A percentile compares a stretch with the other conserved stretches of the same genome.
phyloP scores from a whole-genome alignment of 345 rosid genomes.

The Iberis pinnata region DNA sequence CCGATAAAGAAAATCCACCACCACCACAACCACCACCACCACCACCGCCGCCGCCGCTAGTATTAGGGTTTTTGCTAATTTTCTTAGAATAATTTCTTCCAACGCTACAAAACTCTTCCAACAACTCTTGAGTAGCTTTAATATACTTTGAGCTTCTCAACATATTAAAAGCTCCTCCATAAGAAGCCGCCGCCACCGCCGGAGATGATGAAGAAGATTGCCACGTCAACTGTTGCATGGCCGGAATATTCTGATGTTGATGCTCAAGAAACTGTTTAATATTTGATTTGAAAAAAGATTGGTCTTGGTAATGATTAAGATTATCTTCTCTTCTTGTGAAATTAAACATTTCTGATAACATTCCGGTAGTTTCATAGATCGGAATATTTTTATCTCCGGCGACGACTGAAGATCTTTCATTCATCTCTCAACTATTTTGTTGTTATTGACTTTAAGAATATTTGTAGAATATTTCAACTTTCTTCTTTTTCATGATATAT shows the following conservation, averaged over 20 bases:
- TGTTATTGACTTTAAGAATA: too few relatives aligned
- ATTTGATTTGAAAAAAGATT: constrained; percentile 29
- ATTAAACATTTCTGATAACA: constrained; percentile 95
- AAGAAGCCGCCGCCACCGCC: constrained; percentile 14
- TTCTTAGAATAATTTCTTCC: constrained; percentile 80
- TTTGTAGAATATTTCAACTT: constrained; percentile 29
- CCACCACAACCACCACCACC: constrained; percentile 37
- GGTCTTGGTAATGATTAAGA: constrained; percentile 30
- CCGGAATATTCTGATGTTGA: constrained; percentile 52
- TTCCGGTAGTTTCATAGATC: constrained; percentile 69
- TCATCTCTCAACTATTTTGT: too few relatives aligned
- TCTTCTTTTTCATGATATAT: too few relatives aligned
- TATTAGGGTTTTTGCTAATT: constrained; percentile 58
- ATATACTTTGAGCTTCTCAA: constrained; percentile 73
- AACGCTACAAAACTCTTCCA: constrained; percentile 91
- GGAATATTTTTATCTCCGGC: constrained; percentile 41
- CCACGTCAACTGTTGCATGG: constrained; percentile 60
- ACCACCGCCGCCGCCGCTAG: constrained; percentile 37
- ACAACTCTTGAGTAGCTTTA: constrained; percentile 70
- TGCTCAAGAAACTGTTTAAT: constrained; percentile 42
- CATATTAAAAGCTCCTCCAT: constrained; percentile 52
- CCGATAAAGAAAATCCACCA: too few relatives aligned
- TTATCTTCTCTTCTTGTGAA: constrained; percentile 45
- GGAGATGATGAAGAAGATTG: constrained; percentile 29
- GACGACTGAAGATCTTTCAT: constrained; percentile 39